Conservation (phyloP, 2,329 filamentous ascomycete genomes). For the Fusarium keratoplasticum region DNA sequence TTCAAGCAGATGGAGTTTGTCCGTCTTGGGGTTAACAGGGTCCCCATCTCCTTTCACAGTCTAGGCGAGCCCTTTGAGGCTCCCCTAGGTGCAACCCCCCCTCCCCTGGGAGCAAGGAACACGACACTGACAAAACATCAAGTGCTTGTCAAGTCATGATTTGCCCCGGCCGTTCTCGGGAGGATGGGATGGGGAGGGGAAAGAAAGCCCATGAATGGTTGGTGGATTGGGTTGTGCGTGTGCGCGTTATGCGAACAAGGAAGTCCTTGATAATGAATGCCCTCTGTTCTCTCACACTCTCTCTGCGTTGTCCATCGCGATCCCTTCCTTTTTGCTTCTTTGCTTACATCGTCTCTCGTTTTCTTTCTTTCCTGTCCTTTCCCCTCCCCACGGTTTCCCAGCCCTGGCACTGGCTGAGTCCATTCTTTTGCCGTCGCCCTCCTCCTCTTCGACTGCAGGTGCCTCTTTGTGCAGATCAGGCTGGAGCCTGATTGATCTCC, state of each 20-base stretch:
- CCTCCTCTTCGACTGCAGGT: constrained; percentile 4
- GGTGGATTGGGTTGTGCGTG: background rate
- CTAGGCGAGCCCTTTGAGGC: constrained; percentile 36
- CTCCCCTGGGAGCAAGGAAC: background rate
- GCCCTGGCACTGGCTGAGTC: constrained; percentile 37
- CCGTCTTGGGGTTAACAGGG: constrained; percentile 21
- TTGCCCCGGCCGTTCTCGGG: background rate
- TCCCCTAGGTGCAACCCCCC: background rate
- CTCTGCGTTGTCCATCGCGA: constrained; percentile 4
- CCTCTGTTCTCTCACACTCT: constrained; percentile 24
- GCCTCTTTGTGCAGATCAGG: constrained; percentile 11
- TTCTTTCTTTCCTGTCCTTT: background rate
- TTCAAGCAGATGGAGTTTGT: constrained; percentile 33
- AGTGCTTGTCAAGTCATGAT: constrained; percentile 19
- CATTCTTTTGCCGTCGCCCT: constrained; percentile 25
- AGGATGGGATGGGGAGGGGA: background rate
- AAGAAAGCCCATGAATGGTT: background rate
- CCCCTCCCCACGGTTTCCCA: constrained; percentile 9
- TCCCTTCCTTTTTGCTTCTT: constrained; percentile 20
- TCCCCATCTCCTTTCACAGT: constrained; percentile 3
- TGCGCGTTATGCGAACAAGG: constrained; percentile 33
- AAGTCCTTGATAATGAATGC: constrained; percentile 32
- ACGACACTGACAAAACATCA: background rate
- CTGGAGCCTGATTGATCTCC: background rate
- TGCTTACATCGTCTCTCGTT: constrained; percentile 30